Evolutionary conservation across 2,329 filamentous ascomycete genomes (phyloP).

Genomic region (Xylaria sp.): DNA sequence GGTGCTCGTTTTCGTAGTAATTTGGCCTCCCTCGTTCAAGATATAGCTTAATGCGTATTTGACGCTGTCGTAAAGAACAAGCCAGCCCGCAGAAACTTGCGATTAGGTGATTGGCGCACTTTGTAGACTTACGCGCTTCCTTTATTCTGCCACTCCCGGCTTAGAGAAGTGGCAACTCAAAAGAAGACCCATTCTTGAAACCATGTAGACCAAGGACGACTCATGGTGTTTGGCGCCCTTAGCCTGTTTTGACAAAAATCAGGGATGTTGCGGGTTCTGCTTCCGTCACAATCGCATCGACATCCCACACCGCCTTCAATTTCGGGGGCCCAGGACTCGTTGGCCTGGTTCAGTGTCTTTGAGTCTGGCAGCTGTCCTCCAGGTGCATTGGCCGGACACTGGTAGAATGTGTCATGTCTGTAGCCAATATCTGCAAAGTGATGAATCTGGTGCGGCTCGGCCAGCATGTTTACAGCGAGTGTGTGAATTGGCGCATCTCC

Average conservation of each 20-base stretch:
- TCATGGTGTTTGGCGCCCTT: conserved; percentile 44
- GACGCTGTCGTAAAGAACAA: too few species aligned
- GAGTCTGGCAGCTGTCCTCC: conserved; percentile 46
- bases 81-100: too few species aligned
- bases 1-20: neutral
- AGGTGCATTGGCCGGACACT: conserved; percentile 46
- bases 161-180: conserved; percentile 4
- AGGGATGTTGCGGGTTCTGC: conserved; percentile 41
- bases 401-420: conserved; percentile 46
- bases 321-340: conserved; percentile 40
- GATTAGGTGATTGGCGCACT: too few species aligned
- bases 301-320: conserved; percentile 48
- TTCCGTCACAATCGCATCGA: conserved; percentile 49
- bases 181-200: conserved; percentile 35
- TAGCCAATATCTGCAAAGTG: conserved; percentile 53
- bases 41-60: neutral
- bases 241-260: conserved; percentile 47
- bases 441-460: conserved; percentile 49
- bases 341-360: conserved; percentile 36
- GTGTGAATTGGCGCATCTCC: conserved; percentile 53
- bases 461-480: conserved; percentile 50
- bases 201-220: conserved; percentile 45
- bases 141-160: neutral
- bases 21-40: neutral
- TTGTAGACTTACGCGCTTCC: neutral